Percentiles rank a stretch among this genome's conserved stretches.
Evolutionary conservation across 2,329 filamentous ascomycete species (phyloP).

Genomic region (Aspergillus candidus): DNA sequence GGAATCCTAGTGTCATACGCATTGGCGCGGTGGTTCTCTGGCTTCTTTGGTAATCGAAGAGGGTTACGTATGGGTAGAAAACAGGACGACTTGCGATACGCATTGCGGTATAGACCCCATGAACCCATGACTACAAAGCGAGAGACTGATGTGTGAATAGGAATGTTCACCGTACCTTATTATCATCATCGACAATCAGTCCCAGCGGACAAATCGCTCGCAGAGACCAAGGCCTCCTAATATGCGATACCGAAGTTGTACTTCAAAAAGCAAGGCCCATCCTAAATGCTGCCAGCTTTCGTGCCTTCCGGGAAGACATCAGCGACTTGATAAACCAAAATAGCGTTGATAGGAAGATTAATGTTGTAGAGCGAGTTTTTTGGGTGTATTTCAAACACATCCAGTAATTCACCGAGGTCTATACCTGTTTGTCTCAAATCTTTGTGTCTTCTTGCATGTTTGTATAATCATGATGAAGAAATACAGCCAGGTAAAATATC

Average conservation of each 20-base stretch:
- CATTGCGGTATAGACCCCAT: constrained; percentile 55
- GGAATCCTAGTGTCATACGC: constrained; percentile 81
- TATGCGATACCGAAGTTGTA: constrained; percentile 84
- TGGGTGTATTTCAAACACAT: constrained; percentile 87
- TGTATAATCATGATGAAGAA: no score
- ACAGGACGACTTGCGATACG: constrained; percentile 65
- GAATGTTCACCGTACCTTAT: constrained; percentile 78
- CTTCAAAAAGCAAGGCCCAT: constrained; percentile 61
- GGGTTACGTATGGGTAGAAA: constrained; percentile 60
- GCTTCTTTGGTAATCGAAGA: constrained; percentile 62
- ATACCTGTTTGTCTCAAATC: background rate
- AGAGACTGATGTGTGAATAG: constrained; percentile 24
- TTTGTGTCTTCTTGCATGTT: no score
- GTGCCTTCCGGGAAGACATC: constrained; percentile 84
- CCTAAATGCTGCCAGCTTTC: constrained; percentile 67
- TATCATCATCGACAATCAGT: constrained; percentile 60
- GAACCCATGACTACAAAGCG: background rate
- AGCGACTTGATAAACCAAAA: constrained; percentile 74
- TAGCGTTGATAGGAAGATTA: constrained; percentile 70
- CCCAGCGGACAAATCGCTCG: constrained; percentile 74
- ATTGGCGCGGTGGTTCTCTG: constrained; percentile 64
- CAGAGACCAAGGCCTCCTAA: constrained; percentile 82
- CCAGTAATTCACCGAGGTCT: constrained; percentile 4
- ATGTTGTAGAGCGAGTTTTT: constrained; percentile 73
- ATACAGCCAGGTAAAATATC: no score